Evolutionary conservation across 176 grass and related monocot species (phyloP).

Genomic region (Echinochloa phyllopogon): DNA sequence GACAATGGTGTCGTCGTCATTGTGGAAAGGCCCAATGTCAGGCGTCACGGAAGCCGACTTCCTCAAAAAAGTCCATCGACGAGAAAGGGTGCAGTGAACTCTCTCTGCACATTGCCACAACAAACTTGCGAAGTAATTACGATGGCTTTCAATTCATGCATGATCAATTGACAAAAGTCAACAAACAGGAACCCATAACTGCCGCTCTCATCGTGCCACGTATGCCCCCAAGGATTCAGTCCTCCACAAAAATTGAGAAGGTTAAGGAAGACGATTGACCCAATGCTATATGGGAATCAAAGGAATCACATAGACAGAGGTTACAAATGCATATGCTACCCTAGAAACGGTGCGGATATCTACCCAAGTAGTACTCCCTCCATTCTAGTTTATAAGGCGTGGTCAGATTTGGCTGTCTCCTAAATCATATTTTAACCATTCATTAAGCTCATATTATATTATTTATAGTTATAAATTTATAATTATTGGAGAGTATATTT

Average conservation of each 20-base stretch:
- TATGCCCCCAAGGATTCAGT: constrained; percentile 67
- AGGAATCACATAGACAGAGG: neutral
- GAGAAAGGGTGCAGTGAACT: constrained; percentile 63
- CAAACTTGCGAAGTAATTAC: neutral
- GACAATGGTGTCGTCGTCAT: constrained; percentile 61
- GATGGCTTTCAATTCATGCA: neutral
- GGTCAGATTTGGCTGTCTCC: no score
- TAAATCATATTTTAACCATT: no score
- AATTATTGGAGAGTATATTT: no score
- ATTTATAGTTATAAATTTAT: no score
- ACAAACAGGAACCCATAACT: constrained; percentile 43
- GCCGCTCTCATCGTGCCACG: constrained; percentile 42
- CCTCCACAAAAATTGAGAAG: constrained; percentile 77
- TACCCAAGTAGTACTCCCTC: no score
- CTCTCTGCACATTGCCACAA: constrained; percentile 52
- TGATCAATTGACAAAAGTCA: neutral
- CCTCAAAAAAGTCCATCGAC: constrained; percentile 74
- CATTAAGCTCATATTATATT: no score
- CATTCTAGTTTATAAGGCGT: no score
- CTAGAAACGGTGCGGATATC: no score
- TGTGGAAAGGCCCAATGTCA: constrained; percentile 83
- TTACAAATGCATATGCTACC: no score
- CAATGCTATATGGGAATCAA: constrained; percentile 55
- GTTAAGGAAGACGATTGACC: constrained; percentile 70
- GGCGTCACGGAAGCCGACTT: constrained; percentile 88